phyloP scores from a whole-genome alignment of 2,329 filamentous ascomycete species.

The Aspergillus niger region DNA sequence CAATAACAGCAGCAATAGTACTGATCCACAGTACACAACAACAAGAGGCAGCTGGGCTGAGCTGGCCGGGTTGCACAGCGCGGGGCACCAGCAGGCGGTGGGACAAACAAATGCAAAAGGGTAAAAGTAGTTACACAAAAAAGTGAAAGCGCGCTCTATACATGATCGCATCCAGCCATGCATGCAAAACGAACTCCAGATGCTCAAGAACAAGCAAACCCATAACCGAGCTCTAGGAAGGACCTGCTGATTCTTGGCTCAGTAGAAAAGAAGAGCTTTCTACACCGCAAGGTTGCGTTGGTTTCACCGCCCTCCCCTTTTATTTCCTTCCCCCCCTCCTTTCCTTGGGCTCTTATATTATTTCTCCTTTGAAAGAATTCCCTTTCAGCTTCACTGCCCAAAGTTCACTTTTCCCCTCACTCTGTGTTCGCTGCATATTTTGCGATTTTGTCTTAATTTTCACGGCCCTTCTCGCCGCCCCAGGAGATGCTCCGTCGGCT shows the following conservation, averaged over 20 bases:
- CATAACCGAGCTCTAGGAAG: neutral
- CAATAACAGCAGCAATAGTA: too few relatives aligned
- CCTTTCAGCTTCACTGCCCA: neutral
- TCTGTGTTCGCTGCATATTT: neutral
- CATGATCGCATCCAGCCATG: neutral
- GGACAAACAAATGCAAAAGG: neutral
- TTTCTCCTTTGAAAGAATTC: too few relatives aligned
- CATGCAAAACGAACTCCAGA: constrained; percentile 5
- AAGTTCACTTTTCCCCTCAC: neutral
- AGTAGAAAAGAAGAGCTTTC: neutral
- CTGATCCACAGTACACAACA: too few relatives aligned
- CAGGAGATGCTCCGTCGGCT: constrained; percentile 8
- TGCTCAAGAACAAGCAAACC: neutral
- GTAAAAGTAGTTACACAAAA: constrained; percentile 8
- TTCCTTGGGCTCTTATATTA: neutral
- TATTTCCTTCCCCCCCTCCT: neutral
- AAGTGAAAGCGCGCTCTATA: constrained; percentile 7
- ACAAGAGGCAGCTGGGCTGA: neutral
- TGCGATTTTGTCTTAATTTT: neutral
- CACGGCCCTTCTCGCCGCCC: constrained; percentile 10
- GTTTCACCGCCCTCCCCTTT: constrained; percentile 2
- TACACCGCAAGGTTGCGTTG: neutral
- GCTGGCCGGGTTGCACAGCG: neutral
- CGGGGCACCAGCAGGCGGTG: neutral
- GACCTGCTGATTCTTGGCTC: neutral